Evolutionary conservation across 1,284 basidiomycete species (phyloP).

Genomic region (Austroboletus niveus): DNA sequence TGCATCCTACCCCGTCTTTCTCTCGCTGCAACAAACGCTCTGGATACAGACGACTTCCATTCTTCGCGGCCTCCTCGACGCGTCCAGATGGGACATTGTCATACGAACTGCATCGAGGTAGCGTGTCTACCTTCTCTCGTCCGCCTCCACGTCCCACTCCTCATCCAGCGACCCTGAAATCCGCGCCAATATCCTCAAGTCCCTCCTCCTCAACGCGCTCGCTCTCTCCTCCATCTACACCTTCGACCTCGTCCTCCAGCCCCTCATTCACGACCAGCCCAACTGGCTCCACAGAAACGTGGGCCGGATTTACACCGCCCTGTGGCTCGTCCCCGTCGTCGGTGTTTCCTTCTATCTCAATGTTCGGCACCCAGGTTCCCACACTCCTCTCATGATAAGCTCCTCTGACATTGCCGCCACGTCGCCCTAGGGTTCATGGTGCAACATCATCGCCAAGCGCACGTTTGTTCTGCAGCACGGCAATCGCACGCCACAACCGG

Average conservation of each 20-base stretch:
- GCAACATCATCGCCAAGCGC: conserved; percentile 66
- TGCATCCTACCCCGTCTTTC: conserved; percentile 62
- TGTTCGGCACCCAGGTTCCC: conserved; percentile 42
- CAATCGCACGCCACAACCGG: conserved; percentile 45
- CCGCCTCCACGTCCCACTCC: conserved; percentile 10
- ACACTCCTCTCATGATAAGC: conserved; percentile 3
- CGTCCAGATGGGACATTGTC: conserved; percentile 69
- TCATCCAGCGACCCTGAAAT: conserved; percentile 65
- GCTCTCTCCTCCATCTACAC: conserved; percentile 69
- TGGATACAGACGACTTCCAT: conserved; percentile 58
- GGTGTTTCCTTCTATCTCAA: conserved; percentile 74
- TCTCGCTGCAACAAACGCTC: conserved; percentile 59
- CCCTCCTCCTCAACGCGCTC: conserved; percentile 64
- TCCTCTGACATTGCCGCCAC: conserved; percentile 12
- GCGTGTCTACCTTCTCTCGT: not conserved
- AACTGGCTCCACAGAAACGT: conserved; percentile 70
- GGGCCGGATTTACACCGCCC: conserved; percentile 67
- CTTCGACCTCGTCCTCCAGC: conserved; percentile 69
- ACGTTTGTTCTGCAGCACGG: conserved; percentile 68
- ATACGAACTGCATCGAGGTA: conserved; percentile 50
- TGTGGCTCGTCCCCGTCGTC: conserved; percentile 76
- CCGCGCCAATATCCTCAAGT: conserved; percentile 69
- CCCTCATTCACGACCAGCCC: conserved; percentile 60
- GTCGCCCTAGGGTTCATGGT: conserved; percentile 64
- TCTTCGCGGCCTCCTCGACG: conserved; percentile 61